Percentiles rank a stretch among this genome's conserved stretches.
Conservation (phyloP, 163 green algal genomes). For the Chlorella variabilis region DNA sequence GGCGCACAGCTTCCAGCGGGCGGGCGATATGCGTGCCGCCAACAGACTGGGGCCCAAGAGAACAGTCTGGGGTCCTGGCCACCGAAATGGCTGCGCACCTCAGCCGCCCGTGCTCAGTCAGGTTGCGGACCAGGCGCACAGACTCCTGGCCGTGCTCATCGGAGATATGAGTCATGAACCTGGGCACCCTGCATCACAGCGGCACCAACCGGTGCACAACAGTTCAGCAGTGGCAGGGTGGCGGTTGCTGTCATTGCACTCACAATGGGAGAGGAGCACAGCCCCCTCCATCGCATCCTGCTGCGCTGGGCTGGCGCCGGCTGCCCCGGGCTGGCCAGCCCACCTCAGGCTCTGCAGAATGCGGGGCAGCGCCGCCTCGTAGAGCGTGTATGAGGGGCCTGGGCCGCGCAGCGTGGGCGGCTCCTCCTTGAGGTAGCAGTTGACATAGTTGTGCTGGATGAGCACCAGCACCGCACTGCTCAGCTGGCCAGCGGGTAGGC, state of each 20-base stretch:
- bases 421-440: constrained; percentile 60
- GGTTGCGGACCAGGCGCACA: constrained; percentile 60
- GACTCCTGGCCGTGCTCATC: constrained; percentile 62
- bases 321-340: not conserved
- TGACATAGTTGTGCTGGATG: constrained; percentile 76
- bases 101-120: constrained; percentile 75
- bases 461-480: constrained; percentile 71
- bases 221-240: too few relatives aligned
- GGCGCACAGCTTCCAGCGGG: too few relatives aligned
- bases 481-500: constrained; percentile 46
- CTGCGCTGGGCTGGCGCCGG: too few relatives aligned
- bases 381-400: constrained; percentile 54
- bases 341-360: constrained; percentile 75
- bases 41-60: too few relatives aligned
- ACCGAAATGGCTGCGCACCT: too few relatives aligned
- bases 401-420: constrained; percentile 52
- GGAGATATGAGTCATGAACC: constrained; percentile 67
- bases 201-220: too few relatives aligned
- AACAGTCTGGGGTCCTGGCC: too few relatives aligned
- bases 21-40: too few relatives aligned
- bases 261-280: too few relatives aligned
- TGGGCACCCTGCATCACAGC: constrained; percentile 54
- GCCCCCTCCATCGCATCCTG: not conserved
- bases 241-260: too few relatives aligned
- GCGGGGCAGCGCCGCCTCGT: constrained; percentile 59